Evolutionary conservation across 2,329 filamentous ascomycete species (phyloP), one percentile per base, ranked within the genome.

Genomic region (Fusarium kyushuense): DNA sequence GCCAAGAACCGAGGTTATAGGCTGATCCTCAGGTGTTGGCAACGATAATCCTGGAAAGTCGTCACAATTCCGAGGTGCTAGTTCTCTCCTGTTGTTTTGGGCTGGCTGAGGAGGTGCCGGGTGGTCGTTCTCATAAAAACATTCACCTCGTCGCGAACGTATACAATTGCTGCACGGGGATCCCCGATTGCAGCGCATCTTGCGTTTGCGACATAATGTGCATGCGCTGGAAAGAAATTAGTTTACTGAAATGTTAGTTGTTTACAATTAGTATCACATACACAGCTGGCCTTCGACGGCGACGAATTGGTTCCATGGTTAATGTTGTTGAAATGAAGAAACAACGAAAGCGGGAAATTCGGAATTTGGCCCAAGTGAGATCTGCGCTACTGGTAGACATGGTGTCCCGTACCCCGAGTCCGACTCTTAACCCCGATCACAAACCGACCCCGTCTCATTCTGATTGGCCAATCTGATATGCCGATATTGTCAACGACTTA

Each of bases 121-220:
- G 19, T 42, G 62, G 3, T 64, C 58, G 21, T 74, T 73, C 6
- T 76, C 73, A 51, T 81, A 82, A 10, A 75, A 57, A 51, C 80
- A 82, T 5, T 71, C 66, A 3, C 70, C 72, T 6, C 63, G 77
- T 54, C 74, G 78, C n/a, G 80, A 79, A 10, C 77, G 76, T 6
- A 78, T 57, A 51, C 82, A 83, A 58, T 82, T 82, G 58, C 73
- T 76, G 59, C 82, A 84, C 0, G 82, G 82, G 5, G 66, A 67
- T 25, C 78, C 75, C 32, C 79, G 75, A 55, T 83, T 77, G 55
- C 82, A 84, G n/a, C 77, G 75, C 17, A 83, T 77, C 63, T 84
- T 84, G 49, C 82, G 79, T n/a, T 74, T 76, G 12, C 81, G 74
- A 58, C 82, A 83, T 8, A 80, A 74, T 11, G 76, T 73, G 58